phyloP scores from a whole-genome alignment of 1,139 yeast species.

The Candida pseudoviswanathii region DNA sequence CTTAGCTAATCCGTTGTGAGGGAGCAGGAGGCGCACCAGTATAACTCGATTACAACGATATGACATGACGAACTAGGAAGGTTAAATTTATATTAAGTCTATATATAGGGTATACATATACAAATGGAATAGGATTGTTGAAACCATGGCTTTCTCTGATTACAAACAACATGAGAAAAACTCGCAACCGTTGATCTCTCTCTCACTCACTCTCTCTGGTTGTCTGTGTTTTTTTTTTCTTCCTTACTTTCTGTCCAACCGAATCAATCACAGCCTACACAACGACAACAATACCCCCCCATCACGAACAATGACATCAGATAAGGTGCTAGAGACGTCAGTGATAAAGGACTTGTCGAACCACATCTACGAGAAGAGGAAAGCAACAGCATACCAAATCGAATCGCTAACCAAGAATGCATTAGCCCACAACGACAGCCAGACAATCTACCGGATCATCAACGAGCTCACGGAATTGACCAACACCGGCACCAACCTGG shows the following conservation, averaged over 20 bases:
- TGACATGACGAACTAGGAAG: not conserved
- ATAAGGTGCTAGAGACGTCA: slow-evolving; percentile 59
- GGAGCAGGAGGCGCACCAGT: not conserved
- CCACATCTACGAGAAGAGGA: slow-evolving; percentile 90
- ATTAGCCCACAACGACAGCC: slow-evolving; percentile 66
- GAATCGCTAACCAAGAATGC: slow-evolving; percentile 80
- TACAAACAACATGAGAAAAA: too few relatives aligned
- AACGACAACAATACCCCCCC: not conserved
- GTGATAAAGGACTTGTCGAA: slow-evolving; percentile 84
- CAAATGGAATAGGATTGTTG: too few relatives aligned
- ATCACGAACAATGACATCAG: slow-evolving; percentile 7
- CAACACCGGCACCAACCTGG: slow-evolving; percentile 43
- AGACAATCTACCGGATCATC: slow-evolving; percentile 58
- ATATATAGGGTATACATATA: not conserved
- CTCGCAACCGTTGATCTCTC: not conserved
- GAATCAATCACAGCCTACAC: not conserved
- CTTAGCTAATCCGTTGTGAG: slow-evolving; percentile 3
- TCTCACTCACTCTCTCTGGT: too few relatives aligned
- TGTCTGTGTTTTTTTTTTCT: too few relatives aligned
- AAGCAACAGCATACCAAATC: slow-evolving; percentile 89
- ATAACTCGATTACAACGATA: not conserved
- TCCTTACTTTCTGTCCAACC: not conserved
- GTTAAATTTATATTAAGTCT: too few relatives aligned
- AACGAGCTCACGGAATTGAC: slow-evolving; percentile 47
- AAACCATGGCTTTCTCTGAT: not conserved